These are phyloP conservation scores for Paraphaeosphaeria sporulosa DNA, from an alignment of 2,329 filamentous ascomycete genomes.

Conservation along the genomic window DNA sequence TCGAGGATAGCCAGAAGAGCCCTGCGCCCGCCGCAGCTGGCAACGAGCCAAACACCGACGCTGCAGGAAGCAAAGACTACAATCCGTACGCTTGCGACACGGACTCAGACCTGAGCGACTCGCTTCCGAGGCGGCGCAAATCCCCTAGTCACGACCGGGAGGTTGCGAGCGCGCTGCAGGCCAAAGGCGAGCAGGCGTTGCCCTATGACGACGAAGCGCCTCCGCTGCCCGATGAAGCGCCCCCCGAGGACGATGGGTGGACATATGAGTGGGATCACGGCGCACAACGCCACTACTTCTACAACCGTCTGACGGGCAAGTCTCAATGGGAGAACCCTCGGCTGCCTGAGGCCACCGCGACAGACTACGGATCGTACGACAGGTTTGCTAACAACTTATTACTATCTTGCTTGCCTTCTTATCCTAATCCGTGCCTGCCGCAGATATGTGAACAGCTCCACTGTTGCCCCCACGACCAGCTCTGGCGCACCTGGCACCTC, in stretches of 20 bases:
- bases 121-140: background rate
- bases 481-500: conserved; percentile 43
- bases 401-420: conserved; percentile 31
- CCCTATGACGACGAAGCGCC: conserved; percentile 40
- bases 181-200: conserved; percentile 29
- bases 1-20: conserved; percentile 21
- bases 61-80: background rate
- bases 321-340: conserved; percentile 87
- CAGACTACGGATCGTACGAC: conserved; percentile 40
- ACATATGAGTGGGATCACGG: conserved; percentile 77
- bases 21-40: conserved; percentile 14
- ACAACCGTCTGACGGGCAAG: conserved; percentile 79
- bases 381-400: conserved; percentile 46
- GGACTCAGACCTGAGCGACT: conserved; percentile 6
- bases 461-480: conserved; percentile 39
- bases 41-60: background rate
- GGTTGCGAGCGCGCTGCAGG: conserved; percentile 17
- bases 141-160: conserved; percentile 12
- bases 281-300: conserved; percentile 79
- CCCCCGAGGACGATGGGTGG: conserved; percentile 73
- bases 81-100: conserved; percentile 2
- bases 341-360: conserved; percentile 59
- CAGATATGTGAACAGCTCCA: conserved; percentile 33
- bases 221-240: conserved; percentile 60
- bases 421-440: conserved; percentile 40